Percentiles rank a stretch among this genome's conserved stretches.
Evolutionary conservation across 2,329 filamentous ascomycete genomes (phyloP).

Genomic region (Mollisiaceae sp.): DNA sequence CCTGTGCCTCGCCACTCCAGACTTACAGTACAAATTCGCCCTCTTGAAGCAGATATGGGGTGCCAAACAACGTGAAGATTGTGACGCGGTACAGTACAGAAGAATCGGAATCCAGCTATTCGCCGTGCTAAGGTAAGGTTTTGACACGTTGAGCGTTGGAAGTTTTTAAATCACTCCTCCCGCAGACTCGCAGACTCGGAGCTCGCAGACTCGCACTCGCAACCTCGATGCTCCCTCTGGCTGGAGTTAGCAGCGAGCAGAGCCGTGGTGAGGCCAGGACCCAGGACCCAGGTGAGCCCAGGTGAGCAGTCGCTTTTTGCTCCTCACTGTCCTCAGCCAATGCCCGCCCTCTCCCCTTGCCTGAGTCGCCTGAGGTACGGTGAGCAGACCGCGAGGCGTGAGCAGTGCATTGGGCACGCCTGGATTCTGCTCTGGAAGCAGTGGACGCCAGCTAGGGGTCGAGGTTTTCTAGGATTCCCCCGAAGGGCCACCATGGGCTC

Average conservation of each 20-base stretch:
- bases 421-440: too few species aligned
- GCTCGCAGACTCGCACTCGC: too few species aligned
- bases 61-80: neutral
- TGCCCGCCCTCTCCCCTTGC: conserved; percentile 3
- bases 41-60: neutral
- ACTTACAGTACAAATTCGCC: neutral
- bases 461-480: too few species aligned
- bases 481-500: too few species aligned
- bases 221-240: neutral
- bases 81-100: neutral
- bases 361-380: conserved; percentile 16
- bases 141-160: neutral
- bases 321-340: neutral
- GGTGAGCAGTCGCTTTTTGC: conserved; percentile 10
- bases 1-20: neutral
- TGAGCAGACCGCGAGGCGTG: neutral
- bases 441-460: too few species aligned
- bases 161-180: conserved; percentile 3
- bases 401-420: neutral
- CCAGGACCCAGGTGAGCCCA: neutral
- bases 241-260: neutral
- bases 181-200: too few species aligned
- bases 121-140: neutral
- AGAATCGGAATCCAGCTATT: neutral
- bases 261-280: too few species aligned